Evolutionary conservation across 768 basidiomycete genomes (phyloP), one percentile per base, ranked within the genome.

Genomic region (Suillus tomentosus): DNA sequence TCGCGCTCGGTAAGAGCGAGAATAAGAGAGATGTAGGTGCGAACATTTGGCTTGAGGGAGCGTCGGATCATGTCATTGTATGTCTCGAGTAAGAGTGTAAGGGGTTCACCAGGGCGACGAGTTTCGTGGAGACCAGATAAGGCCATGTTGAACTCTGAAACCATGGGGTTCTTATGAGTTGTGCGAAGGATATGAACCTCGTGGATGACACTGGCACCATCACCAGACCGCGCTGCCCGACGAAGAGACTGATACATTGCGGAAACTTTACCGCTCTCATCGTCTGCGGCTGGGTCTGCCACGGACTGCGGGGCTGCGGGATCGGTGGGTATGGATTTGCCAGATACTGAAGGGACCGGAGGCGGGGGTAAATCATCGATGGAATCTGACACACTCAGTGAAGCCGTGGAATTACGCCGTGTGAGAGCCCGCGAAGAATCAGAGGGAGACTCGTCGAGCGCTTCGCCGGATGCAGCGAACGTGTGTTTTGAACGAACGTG

Each of bases 21-120:
- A 62, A 96, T 85, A 53, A 94, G 79, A 42, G 75, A 72, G 36
- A 79, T 71, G 73, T 92, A 94, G 0, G 92, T 94, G 51, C 73
- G 68, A 14, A 77, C 62, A 59, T 88, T 88, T 10, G 95, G 94
- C 0, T 83, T 70, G 5, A 95, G 72, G 19, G 85, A 83, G 37
- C 77, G 80, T 34, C 81, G 77, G 63, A 94, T 77, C 82, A 96
- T 86, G 56, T 85, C 80, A 66, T 92, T 85, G 78, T 95, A 96
- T 3, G 87, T 81, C 57, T 87, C 84, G 61, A 91, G 73, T 43
- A 94, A 76, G 48, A 82, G 71, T 0, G 80, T 74, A 37, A 92
- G 80, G 7, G 87, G 84, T 65, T 85, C 84, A 9, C 87, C 87
- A 11, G 71, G 62, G 19, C 62, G 51, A 67, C 88, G 81, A 59